phyloP scores from a whole-genome alignment of 2,329 filamentous ascomycete genomes.

The Tolypocladium ophioglossoides region DNA sequence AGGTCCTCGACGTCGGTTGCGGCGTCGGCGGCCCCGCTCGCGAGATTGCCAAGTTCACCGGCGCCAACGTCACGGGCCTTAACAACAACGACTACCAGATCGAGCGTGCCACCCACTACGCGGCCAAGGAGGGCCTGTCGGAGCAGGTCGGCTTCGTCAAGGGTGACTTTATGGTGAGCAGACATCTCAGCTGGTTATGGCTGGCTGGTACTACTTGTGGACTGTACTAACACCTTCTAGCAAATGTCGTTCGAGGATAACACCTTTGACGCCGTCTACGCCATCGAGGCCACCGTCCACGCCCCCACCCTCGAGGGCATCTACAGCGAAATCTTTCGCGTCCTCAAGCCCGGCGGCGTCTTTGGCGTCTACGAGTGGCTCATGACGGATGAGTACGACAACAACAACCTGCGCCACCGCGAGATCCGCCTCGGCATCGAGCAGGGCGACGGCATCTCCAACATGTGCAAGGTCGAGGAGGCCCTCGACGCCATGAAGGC shows the following conservation, averaged over 20 bases:
- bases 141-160: conserved; percentile 80
- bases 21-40: conserved; percentile 92
- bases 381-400: conserved; percentile 94
- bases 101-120: conserved; percentile 79
- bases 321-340: conserved; percentile 88
- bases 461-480: conserved; percentile 86
- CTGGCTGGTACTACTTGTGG: no score
- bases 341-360: conserved; percentile 88
- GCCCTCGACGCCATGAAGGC: conserved; percentile 73
- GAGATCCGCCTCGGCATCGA: conserved; percentile 91
- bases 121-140: conserved; percentile 67
- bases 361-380: conserved; percentile 99
- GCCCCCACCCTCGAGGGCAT: conserved; percentile 84
- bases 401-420: conserved; percentile 75
- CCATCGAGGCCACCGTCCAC: conserved; percentile 94
- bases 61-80: conserved; percentile 76
- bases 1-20: conserved; percentile 90
- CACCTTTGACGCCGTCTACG: conserved; percentile 89
- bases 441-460: conserved; percentile 90
- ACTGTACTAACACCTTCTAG: background rate
- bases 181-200: no score
- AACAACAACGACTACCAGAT: conserved; percentile 99
- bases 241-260: conserved; percentile 91
- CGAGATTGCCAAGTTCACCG: conserved; percentile 94
- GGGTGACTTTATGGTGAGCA: conserved; percentile 81